Evolutionary conservation across 805 yeast genomes (phyloP).

Genomic region (Trichomonascus vanleenenianus): DNA sequence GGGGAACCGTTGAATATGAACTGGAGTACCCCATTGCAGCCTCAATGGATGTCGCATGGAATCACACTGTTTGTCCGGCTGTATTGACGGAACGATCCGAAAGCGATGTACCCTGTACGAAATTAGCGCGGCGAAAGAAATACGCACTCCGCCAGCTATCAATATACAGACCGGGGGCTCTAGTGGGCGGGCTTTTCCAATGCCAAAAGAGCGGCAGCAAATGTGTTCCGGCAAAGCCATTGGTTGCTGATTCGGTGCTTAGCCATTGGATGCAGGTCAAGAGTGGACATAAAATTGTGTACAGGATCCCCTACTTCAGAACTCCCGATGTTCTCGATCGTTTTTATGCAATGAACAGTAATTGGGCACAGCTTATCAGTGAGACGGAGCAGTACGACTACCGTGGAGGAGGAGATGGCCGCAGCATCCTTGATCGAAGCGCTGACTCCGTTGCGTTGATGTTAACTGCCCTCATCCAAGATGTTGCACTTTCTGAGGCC

Average conservation of each 20-base stretch:
- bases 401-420: background rate
- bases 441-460: background rate
- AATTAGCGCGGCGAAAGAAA: constrained; percentile 10
- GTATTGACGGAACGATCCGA: background rate
- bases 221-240: constrained; percentile 7
- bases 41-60: constrained; percentile 6
- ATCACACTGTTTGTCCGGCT: constrained; percentile 4
- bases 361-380: constrained; percentile 5
- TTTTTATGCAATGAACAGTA: constrained; percentile 6
- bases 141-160: constrained; percentile 3
- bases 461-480: background rate
- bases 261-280: constrained; percentile 2
- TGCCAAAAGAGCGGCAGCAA: background rate
- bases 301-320: constrained; percentile 9
- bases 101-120: constrained; percentile 1
- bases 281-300: background rate
- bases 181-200: constrained; percentile 11
- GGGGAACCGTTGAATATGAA: constrained; percentile 5
- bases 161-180: constrained; percentile 7
- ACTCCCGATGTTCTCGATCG: constrained; percentile 15
- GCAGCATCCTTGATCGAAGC: background rate
- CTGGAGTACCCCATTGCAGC: background rate
- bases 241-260: constrained; percentile 6
- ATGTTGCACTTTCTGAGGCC: background rate
- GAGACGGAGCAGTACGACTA: background rate